Percentiles rank a stretch among this genome's conserved stretches.
Evolutionary conservation across 768 basidiomycete species (phyloP).

Genomic region (Boletus subparvulus): DNA sequence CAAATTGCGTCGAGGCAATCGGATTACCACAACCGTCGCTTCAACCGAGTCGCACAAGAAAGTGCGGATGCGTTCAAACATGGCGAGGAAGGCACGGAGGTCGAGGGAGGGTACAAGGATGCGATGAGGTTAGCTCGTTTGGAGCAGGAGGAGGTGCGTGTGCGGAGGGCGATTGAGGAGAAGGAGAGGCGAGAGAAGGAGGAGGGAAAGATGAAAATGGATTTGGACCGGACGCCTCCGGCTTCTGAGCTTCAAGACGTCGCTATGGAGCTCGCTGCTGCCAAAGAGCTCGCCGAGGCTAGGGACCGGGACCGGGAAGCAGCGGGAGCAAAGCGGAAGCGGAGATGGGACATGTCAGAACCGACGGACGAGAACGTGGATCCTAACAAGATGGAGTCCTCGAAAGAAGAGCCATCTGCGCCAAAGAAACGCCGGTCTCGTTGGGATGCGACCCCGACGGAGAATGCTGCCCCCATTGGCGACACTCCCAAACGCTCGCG

Average conservation of each 20-base stretch:
- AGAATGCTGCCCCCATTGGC: conserved; percentile 43
- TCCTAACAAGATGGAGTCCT: conserved; percentile 60
- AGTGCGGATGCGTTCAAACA: conserved; percentile 78
- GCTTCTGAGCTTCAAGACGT: conserved; percentile 75
- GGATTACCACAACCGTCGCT: conserved; percentile 93
- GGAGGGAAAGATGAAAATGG: conserved; percentile 73
- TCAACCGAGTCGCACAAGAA: conserved; percentile 78
- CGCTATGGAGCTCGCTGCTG: conserved; percentile 62
- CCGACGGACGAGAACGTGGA: conserved; percentile 64
- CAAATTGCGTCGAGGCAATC: conserved; percentile 93
- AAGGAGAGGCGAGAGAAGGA: conserved; percentile 79
- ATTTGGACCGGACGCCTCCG: conserved; percentile 90
- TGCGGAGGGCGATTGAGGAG: conserved; percentile 83
- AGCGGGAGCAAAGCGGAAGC: conserved; percentile 65
- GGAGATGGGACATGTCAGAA: conserved; percentile 76
- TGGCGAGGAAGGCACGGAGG: conserved; percentile 61
- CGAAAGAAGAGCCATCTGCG: conserved; percentile 72
- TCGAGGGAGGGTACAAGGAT: conserved; percentile 92
- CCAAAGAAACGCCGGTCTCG: conserved; percentile 92
- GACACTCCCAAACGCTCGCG: conserved; percentile 88
- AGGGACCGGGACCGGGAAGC: conserved; percentile 38
- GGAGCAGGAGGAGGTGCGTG: conserved; percentile 90
- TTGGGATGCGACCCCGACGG: conserved; percentile 93
- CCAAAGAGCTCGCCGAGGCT: conserved; percentile 39
- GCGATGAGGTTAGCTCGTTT: conserved; percentile 89